Evolutionary conservation across 2,329 filamentous ascomycete species (phyloP), one percentile per base, ranked within the genome.

Genomic region (Trematosphaeria pertusa): DNA sequence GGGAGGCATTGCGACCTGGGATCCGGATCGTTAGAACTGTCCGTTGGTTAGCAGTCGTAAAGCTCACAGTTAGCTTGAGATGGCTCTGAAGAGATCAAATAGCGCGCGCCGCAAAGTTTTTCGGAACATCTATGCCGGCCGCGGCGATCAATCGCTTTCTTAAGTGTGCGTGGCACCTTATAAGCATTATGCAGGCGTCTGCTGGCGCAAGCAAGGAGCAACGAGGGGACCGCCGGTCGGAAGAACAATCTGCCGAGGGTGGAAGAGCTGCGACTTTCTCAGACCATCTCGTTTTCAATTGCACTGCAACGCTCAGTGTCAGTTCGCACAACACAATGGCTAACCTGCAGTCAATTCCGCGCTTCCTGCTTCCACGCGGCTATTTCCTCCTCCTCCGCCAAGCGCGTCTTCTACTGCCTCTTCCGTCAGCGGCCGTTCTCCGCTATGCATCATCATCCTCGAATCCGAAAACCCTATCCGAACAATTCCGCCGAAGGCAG

Each of bases 371-470:
- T 6, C 61, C 67, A 5, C 62, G 64, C n/a, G 55, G 53, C 3
- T 50, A 53, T 33, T 44, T 58, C 20, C 56, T 63, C 39, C 48
- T 67, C 4, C 62, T 65, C 4, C 58, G 56, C 9, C 57, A 58
- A 36, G 30, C 57, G 8, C 64, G 58, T 43, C 24, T 51, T 18
- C 31, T 58, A 10, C 45, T 60, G 33, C 52, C 54, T 3, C 55
- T 55, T 37, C 44, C 48, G 21, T 26, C 43, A n/a, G 31, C 61
- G 24, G 37, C 52, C 8, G 33, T 19, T 46, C 48, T 61, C 51
- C 68, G 65, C 58, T 54, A 71, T 63, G 67, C 67, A n/a, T 71
- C 68, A 39, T 53, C 48, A 8, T 49, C 62, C 14, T 42, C 42
- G 8, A 43, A 43, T 15, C 40, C 60, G 21, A 63, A 55, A 44